These are phyloP conservation scores for Beauveria caledonica DNA, from an alignment of 2,329 filamentous ascomycete genomes.

Conservation along the genomic window DNA sequence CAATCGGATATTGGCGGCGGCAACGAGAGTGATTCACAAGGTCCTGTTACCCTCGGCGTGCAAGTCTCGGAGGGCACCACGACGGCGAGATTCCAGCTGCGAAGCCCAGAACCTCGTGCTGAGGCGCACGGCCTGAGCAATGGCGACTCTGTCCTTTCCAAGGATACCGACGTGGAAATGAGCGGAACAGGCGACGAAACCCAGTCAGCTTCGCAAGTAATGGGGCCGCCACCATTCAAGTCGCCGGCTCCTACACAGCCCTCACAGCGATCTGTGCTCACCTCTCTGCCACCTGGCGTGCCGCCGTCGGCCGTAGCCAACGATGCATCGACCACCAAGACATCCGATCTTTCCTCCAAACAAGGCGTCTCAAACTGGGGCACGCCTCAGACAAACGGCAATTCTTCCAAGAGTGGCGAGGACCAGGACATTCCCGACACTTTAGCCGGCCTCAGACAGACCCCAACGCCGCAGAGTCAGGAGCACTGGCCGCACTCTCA, in stretches of 20 bases:
- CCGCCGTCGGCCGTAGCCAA: conserved; percentile 59
- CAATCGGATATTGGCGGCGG: conserved; percentile 42
- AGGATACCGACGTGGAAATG: conserved; percentile 54
- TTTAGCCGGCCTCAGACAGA: conserved; percentile 23
- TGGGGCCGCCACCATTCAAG: conserved; percentile 38
- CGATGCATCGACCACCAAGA: conserved; percentile 91
- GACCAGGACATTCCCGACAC: conserved; percentile 46
- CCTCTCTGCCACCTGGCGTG: conserved; percentile 47
- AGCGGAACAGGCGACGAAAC: conserved; percentile 42
- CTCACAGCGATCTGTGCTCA: conserved; percentile 56
- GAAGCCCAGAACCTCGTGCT: conserved; percentile 37
- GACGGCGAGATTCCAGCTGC: conserved; percentile 46
- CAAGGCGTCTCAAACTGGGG: conserved; percentile 54
- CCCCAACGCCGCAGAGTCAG: conserved; percentile 42
- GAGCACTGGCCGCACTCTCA: conserved; percentile 53
- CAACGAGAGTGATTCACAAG: conserved; percentile 46
- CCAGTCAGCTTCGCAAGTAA: conserved; percentile 39
- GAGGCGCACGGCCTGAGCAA: conserved; percentile 40
- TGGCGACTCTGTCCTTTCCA: conserved; percentile 43
- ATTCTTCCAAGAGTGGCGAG: conserved; percentile 21
- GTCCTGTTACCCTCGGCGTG: conserved; percentile 55
- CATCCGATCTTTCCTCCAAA: conserved; percentile 59
- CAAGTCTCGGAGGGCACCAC: conserved; percentile 46
- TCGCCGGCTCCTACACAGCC: conserved; percentile 44
- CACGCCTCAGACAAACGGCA: conserved; percentile 65